Evolutionary conservation across 495 filamentous ascomycete species (phyloP), one percentile per base, ranked within the genome.

Genomic region (Trichocladium uniseriatum): DNA sequence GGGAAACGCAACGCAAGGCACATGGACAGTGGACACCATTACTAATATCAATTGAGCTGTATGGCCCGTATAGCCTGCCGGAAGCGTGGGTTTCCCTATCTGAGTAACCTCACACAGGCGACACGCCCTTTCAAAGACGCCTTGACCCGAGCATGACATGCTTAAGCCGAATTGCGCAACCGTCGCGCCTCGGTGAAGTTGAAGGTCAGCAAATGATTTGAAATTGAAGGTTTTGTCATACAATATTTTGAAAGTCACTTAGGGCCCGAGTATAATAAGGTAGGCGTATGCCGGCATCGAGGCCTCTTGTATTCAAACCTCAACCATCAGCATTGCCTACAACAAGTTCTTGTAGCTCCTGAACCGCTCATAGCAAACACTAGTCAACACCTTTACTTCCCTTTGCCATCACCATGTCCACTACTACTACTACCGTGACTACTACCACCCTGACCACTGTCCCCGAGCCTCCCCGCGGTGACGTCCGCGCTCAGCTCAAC

Each of bases 401-500:
- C n/a, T 34, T 7, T 34, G 7, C 31, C 14, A 7, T 34, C 31
- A 34, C 14, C 31, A 34, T 34, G 31, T 34, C n/a, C 48, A 44
- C 28, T 69, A 68, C 57, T 63, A 58, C 57, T 38, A 61, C 24
- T 49, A 11, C 49, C 48, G 31, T 42, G 31, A 35, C 51, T 38
- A 36, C 41, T 21, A 21, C 28, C 29, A 50, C 14, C 39, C 50
- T 50, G 38, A 36, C 41, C 24, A 21, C 28, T 22, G 48, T 10
- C 39, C 50, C 41, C 43, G 71, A 85, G 52, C 86, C 38, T 2
- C 43, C 84, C 27, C 73, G 78, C 38, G 89, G 89, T 41, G 73
- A 82, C 58, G 79, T 87, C 32, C 72, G 67, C 16, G 72, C 82
- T 21, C 62, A 59, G 31, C 71, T 94, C 3, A 78, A 79, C 69